These are phyloP conservation scores for Carex pumila DNA, from an alignment of 176 grass and related monocot genomes.

Conservation along the genomic window DNA sequence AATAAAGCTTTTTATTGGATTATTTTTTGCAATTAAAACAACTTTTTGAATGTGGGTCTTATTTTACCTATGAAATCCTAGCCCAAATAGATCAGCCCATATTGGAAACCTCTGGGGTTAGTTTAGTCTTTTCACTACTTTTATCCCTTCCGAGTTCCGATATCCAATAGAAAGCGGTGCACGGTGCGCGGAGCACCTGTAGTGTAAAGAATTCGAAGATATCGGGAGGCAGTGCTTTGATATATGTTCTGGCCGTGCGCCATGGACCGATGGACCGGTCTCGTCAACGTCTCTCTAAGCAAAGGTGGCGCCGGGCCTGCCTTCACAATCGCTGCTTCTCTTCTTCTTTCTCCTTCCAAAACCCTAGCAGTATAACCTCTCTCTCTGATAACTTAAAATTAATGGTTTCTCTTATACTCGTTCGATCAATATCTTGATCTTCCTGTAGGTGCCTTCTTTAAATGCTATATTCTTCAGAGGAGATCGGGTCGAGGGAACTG, in stretches of 20 bases:
- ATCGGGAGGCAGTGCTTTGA: neutral
- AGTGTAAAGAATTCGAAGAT: neutral
- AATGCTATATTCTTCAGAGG: conserved; percentile 87
- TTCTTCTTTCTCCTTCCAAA: conserved; percentile 48
- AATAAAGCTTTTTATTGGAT: too few relatives aligned
- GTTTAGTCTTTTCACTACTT: neutral
- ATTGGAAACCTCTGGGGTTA: neutral
- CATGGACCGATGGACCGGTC: conserved; percentile 76
- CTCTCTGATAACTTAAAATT: neutral
- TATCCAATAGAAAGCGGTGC: neutral
- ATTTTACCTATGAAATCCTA: neutral
- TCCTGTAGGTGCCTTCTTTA: conserved; percentile 42
- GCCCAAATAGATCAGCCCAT: neutral
- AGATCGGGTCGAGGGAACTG: conserved; percentile 50
- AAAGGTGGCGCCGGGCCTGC: neutral
- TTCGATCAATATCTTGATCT: neutral
- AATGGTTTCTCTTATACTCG: neutral
- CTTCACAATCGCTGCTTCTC: conserved; percentile 48
- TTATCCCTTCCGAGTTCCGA: neutral
- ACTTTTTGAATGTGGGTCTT: too few relatives aligned
- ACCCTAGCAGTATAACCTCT: conserved; percentile 41
- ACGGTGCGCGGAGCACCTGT: neutral
- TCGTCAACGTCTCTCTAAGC: conserved; percentile 36
- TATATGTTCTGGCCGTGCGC: neutral
- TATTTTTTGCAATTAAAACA: too few relatives aligned